phyloP scores from a whole-genome alignment of 495 filamentous ascomycete species.

The Achaetomiella virescens region DNA sequence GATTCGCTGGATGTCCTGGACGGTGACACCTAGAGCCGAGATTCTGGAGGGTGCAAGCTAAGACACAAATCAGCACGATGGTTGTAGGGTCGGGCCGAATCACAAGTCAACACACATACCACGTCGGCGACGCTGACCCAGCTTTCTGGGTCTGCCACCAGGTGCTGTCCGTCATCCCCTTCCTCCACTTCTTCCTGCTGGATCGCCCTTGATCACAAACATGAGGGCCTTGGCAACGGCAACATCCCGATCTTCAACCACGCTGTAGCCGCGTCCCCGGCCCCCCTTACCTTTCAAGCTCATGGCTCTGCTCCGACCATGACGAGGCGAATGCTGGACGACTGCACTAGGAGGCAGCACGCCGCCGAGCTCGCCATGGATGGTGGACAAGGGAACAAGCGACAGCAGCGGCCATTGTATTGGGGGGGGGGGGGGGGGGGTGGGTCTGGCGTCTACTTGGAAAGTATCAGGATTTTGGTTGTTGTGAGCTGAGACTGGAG shows the following conservation, averaged over 20 bases:
- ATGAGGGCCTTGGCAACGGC: slow-evolving; percentile 38
- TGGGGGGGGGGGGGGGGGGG: background rate
- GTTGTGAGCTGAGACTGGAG: background rate
- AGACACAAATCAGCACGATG: background rate
- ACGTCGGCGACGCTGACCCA: slow-evolving; percentile 37
- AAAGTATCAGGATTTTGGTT: background rate
- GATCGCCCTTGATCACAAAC: slow-evolving; percentile 38
- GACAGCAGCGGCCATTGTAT: slow-evolving; percentile 32
- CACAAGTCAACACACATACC: slow-evolving; percentile 22
- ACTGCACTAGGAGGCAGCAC: slow-evolving; percentile 41
- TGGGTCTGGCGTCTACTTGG: background rate
- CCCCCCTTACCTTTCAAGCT: slow-evolving; percentile 34
- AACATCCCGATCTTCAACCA: slow-evolving; percentile 38
- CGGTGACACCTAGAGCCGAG: slow-evolving; percentile 25
- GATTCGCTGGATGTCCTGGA: slow-evolving; percentile 33
- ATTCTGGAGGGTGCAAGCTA: slow-evolving; percentile 35
- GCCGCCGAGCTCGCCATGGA: slow-evolving; percentile 32
- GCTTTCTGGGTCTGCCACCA: slow-evolving; percentile 37
- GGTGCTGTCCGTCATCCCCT: slow-evolving; percentile 30
- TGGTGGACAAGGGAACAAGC: slow-evolving; percentile 28
- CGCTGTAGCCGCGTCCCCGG: slow-evolving; percentile 31
- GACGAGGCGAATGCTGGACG: slow-evolving; percentile 36
- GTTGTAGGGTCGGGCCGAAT: background rate
- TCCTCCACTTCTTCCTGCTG: slow-evolving; percentile 32
- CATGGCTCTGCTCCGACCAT: slow-evolving; percentile 39